Evolutionary conservation across 2,329 filamentous ascomycete species (phyloP), one percentile per base, ranked within the genome.

Genomic region (Microsporum canis): DNA sequence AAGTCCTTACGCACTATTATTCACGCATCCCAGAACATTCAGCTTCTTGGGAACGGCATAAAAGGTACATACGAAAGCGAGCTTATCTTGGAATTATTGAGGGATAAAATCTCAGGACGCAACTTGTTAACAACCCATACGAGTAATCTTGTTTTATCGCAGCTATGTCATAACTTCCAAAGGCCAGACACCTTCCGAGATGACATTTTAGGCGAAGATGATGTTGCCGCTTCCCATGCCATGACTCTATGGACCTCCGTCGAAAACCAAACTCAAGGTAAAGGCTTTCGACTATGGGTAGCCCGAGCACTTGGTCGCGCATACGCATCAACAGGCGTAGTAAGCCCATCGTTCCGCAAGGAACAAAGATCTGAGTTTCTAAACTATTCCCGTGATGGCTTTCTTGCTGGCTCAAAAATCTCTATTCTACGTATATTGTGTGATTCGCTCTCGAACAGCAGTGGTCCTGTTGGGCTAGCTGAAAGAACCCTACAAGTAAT

Each of bases 261-360:
- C 66, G 80, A 82, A 62, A 79, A 82, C n/a, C 77, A 81, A 41
- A 76, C 81, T 1, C 78, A 87, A 14, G 88, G 85, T 61, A 76
- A 82, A 31, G 81, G 84, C 14, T 96, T 94, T 70, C 77, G 90
- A 0, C 77, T 88, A 0, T 99, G 95, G 95, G 88, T 89, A 51
- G 91, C 89, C 2, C 83, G 87, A 64, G 87, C 91, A 1, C 79
- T 97, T 51, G 94, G 95, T 5, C 84, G 90, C 70, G 86, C 89
- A 0, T 97, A 91, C 73, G 85, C 87, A 43, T 82, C 88, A 14
- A 88, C 85, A 33, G 91, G 91, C 1, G 79, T 84, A 60, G 65
- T 85, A 78, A 67, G 75, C 72, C 64, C 79, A 73, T 67, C 73
- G 75, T 60, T 79, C 74, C 56, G 78, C 70, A 66, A 79, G 61